phyloP scores from a whole-genome alignment of 495 filamentous ascomycete species.

The Hypoxylon fragiforme region DNA sequence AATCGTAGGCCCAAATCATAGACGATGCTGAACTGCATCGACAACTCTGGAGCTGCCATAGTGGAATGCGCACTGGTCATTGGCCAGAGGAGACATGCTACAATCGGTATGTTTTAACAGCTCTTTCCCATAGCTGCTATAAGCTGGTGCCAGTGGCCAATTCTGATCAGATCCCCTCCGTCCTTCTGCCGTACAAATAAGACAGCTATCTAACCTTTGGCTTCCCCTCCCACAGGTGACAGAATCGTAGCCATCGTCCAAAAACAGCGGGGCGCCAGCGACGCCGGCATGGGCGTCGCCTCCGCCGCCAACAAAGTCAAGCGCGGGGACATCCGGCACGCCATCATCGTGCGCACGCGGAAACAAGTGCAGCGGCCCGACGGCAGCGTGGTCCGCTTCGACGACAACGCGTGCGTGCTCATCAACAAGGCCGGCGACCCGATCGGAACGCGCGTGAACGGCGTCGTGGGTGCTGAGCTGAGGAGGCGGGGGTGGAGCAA shows the following conservation, averaged over 20 bases:
- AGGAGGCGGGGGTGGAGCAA: slow-evolving; percentile 92
- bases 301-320: slow-evolving; percentile 86
- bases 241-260: slow-evolving; percentile 97
- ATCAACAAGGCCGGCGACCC: slow-evolving; percentile 98
- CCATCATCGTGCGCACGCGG: slow-evolving; percentile 87
- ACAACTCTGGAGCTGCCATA: slow-evolving; percentile 97
- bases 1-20: slow-evolving; percentile 42
- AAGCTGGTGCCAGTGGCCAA: too few species aligned
- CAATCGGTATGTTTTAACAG: slow-evolving; percentile 88
- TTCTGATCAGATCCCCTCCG: too few species aligned
- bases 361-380: slow-evolving; percentile 86
- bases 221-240: slow-evolving; percentile 67
- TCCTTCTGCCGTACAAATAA: too few species aligned
- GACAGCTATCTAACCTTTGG: neutral
- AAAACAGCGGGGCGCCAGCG: slow-evolving; percentile 74
- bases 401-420: slow-evolving; percentile 97
- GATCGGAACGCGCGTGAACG: slow-evolving; percentile 88
- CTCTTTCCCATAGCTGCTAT: too few species aligned
- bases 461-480: slow-evolving; percentile 84
- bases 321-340: slow-evolving; percentile 94
- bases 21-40: slow-evolving; percentile 99
- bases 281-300: slow-evolving; percentile 56
- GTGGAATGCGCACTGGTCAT: slow-evolving; percentile 95
- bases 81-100: slow-evolving; percentile 85
- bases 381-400: slow-evolving; percentile 87